A percentile compares a stretch with the other conserved stretches of the same genome.
These are phyloP conservation scores for Haplosporangium gracile DNA, from an alignment of 192 early-diverging fungal genomes.

Conservation along the genomic window DNA sequence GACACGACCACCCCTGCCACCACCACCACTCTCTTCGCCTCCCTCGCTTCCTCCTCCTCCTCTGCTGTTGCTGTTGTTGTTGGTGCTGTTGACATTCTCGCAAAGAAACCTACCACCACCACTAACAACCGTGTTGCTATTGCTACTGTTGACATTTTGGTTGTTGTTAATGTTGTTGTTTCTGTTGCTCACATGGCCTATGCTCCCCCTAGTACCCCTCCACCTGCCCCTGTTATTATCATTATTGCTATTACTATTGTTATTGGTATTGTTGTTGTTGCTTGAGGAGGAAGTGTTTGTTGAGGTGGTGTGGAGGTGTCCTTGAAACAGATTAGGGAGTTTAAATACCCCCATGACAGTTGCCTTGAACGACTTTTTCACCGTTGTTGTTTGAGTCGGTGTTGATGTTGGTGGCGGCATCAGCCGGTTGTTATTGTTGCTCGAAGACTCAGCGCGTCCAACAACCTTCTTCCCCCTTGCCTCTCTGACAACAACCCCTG, in stretches of 20 bases:
- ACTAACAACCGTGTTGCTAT: background rate
- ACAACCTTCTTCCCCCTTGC: background rate
- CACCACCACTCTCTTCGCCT: background rate
- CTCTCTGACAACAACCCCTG: background rate
- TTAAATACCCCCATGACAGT: constrained; percentile 16
- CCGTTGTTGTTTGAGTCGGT: background rate
- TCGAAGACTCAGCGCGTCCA: background rate
- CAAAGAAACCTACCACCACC: background rate
- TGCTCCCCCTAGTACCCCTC: background rate
- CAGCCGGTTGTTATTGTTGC: background rate
- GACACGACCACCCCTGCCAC: background rate
- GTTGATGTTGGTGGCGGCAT: background rate
- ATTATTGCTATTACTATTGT: background rate
- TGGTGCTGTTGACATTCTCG: background rate
- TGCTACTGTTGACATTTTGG: background rate
- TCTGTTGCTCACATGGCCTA: background rate
- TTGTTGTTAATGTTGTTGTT: background rate
- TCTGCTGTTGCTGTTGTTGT: background rate
- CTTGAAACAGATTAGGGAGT: constrained; percentile 9
- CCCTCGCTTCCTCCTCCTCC: background rate
- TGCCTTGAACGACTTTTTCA: constrained; percentile 26
- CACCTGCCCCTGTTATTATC: background rate
- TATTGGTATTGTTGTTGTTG: background rate
- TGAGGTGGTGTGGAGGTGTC: background rate
- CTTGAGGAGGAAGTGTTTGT: background rate